phyloP scores from a whole-genome alignment of 495 filamentous ascomycete genomes.

The Neohortaea acidophila region DNA sequence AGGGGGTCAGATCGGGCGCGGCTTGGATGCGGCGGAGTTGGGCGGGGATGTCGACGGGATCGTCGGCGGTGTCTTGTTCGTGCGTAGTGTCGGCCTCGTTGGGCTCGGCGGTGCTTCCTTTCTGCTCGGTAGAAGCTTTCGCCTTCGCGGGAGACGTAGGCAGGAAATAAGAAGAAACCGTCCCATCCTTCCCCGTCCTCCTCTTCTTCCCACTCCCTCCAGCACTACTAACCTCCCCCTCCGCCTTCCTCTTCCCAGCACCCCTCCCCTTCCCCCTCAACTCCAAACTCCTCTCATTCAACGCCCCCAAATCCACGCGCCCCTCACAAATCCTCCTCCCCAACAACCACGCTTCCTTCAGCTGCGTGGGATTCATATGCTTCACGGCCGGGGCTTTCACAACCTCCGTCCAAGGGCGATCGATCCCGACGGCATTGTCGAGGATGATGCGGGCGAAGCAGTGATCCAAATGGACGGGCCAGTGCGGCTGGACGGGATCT shows the following conservation, averaged over 20 bases:
- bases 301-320: constrained; percentile 14
- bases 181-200: constrained; percentile 1
- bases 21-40: constrained; percentile 7
- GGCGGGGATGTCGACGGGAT: neutral
- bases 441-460: constrained; percentile 30
- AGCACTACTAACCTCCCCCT: constrained; percentile 1
- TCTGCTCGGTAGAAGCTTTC: neutral
- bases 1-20: constrained; percentile 9
- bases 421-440: constrained; percentile 25
- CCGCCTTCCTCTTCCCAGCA: constrained; percentile 10
- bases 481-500: constrained; percentile 19
- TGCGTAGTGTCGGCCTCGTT: neutral
- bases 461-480: constrained; percentile 27
- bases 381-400: constrained; percentile 18
- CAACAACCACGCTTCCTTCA: constrained; percentile 19
- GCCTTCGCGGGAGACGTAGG: constrained; percentile 2
- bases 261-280: constrained; percentile 20
- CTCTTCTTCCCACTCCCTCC: neutral
- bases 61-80: neutral
- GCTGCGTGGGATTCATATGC: constrained; percentile 22
- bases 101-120: neutral
- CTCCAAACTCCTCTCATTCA: constrained; percentile 21
- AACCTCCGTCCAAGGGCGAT: constrained; percentile 17
- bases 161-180: constrained; percentile 14
- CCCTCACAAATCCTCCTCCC: constrained; percentile 22